Percentiles rank a stretch among this genome's conserved stretches.
These are phyloP conservation scores for Allodekkera sacchari DNA, from an alignment of 805 yeast species.

Conservation along the genomic window DNA sequence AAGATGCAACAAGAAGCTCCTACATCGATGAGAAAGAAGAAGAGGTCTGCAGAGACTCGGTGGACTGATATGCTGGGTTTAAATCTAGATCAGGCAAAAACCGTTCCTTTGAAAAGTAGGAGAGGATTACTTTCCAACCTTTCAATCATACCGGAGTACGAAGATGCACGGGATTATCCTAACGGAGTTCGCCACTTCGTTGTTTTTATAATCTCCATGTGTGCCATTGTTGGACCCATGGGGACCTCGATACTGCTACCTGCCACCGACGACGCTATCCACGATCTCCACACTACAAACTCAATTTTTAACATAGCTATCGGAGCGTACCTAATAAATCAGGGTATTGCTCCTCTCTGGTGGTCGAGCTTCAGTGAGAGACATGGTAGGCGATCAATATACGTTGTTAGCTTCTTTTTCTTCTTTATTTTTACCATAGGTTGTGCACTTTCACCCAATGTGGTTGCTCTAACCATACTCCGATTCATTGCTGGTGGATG, in stretches of 20 bases:
- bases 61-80: slow-evolving; percentile 10
- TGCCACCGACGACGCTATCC: slow-evolving; percentile 53
- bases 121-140: slow-evolving; percentile 51
- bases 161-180: slow-evolving; percentile 63
- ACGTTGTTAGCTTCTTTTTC: slow-evolving; percentile 55
- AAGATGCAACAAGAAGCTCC: too few relatives aligned
- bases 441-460: slow-evolving; percentile 54
- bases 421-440: slow-evolving; percentile 66
- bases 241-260: slow-evolving; percentile 81
- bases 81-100: slow-evolving; percentile 16
- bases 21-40: too few relatives aligned
- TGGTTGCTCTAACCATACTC: slow-evolving; percentile 56
- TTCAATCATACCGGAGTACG: slow-evolving; percentile 58
- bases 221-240: slow-evolving; percentile 81
- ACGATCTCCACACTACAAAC: slow-evolving; percentile 47
- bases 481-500: slow-evolving; percentile 72
- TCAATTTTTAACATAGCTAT: slow-evolving; percentile 67
- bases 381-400: slow-evolving; percentile 68
- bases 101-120: slow-evolving; percentile 33
- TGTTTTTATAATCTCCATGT: slow-evolving; percentile 59
- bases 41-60: too few relatives aligned
- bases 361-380: slow-evolving; percentile 77
- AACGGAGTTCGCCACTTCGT: slow-evolving; percentile 38
- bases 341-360: slow-evolving; percentile 82
- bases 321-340: slow-evolving; percentile 64